A percentile compares a stretch with the other conserved stretches of the same genome.
Evolutionary conservation across 805 yeast species (phyloP).

Genomic region (Hanseniaspora clermontiae): DNA sequence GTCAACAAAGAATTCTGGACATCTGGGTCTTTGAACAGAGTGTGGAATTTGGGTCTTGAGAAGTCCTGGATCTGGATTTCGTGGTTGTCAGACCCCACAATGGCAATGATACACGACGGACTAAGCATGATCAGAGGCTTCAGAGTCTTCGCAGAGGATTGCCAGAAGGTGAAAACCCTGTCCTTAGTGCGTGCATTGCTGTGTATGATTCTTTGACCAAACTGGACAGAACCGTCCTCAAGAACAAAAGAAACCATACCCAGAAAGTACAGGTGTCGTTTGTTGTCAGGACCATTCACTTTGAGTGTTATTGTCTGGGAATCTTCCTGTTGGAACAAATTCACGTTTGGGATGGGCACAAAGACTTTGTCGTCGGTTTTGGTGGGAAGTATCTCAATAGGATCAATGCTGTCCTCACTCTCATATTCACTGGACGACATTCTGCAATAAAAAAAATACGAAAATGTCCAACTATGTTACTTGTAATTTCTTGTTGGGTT

Average conservation of each 20-base stretch:
- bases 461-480: too few relatives aligned
- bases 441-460: not conserved
- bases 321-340: not conserved
- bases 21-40: not conserved
- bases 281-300: not conserved
- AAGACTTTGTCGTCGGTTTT: not conserved
- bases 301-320: not conserved
- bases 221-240: not conserved
- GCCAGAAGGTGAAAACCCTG: not conserved
- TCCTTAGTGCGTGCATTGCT: too few relatives aligned
- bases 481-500: too few relatives aligned
- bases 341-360: not conserved
- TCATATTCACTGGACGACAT: not conserved
- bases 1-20: not conserved
- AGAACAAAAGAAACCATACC: not conserved
- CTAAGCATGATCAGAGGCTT: not conserved
- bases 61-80: not conserved
- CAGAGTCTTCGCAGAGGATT: conserved; percentile 5
- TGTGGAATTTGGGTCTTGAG: not conserved
- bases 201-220: not conserved
- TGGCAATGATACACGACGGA: not conserved
- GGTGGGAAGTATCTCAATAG: not conserved
- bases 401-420: not conserved
- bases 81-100: not conserved
- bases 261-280: not conserved